These are phyloP conservation scores for Fraxinus dipetala DNA, from an alignment of 305 asterid genomes.

Conservation along the genomic window DNA sequence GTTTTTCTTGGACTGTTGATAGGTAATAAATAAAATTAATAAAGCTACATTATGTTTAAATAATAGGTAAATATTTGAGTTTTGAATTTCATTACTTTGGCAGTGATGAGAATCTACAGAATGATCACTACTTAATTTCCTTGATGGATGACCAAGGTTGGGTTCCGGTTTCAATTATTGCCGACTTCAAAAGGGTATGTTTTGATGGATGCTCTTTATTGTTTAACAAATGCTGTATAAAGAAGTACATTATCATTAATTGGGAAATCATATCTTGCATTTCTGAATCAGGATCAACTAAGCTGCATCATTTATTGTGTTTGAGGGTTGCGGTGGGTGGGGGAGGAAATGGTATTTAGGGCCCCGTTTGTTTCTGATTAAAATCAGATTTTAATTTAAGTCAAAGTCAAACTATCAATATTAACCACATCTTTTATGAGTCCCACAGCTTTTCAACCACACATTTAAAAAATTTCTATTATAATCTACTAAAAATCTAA, in stretches of 20 bases:
- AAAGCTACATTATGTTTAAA: slow-evolving; percentile 9
- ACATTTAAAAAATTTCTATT: no score
- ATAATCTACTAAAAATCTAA: no score
- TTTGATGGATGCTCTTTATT: slow-evolving; percentile 1
- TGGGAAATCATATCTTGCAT: not conserved
- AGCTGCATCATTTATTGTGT: not conserved
- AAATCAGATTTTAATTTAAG: no score
- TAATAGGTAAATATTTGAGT: not conserved
- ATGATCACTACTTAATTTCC: slow-evolving; percentile 65
- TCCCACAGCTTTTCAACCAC: no score
- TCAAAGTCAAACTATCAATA: no score
- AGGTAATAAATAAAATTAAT: not conserved
- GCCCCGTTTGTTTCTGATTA: no score
- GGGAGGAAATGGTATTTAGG: not conserved
- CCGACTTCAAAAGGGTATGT: slow-evolving; percentile 77
- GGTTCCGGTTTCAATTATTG: slow-evolving; percentile 71
- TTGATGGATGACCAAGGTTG: slow-evolving; percentile 93
- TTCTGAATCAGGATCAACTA: not conserved
- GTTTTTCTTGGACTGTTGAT: not conserved
- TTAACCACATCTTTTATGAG: no score
- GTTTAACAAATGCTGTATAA: not conserved
- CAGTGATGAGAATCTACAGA: slow-evolving; percentile 82
- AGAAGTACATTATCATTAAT: not conserved
- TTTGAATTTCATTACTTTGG: slow-evolving; percentile 23
- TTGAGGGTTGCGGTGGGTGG: not conserved